Evolutionary conservation across 179 eudicot genomes (phyloP), one percentile per base, ranked within the genome.

Genomic region (Silene noctiflora): DNA sequence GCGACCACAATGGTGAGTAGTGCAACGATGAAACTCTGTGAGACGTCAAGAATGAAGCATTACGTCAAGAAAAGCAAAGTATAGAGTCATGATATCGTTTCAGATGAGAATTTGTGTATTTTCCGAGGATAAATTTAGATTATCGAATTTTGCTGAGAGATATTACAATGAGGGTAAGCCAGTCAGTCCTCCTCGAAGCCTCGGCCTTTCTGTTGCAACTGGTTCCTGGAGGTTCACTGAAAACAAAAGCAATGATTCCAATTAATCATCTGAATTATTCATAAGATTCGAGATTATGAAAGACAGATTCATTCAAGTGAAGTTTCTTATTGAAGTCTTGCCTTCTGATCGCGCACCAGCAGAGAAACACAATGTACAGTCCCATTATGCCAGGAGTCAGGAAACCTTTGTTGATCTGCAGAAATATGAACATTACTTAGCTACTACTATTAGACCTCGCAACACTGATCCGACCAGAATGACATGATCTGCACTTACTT

Each of bases 271-370:
- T 42, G 27, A 56, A 25, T 73, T 10, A 70, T 48, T 71, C 31
- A 53, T 51, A 42, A 13, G 29, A 13, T 5, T 27, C 8, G 6
- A 1, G 6, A 31, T 9, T 35, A 14, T 5, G 7, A n/a, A 7
- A 1, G 22, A 39, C 25, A 39, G 72, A 39, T 67, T 63, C 24
- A n/a, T 66, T 4, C 20, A 42, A 73, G 58, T 53, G 58, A 73
- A 31, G 9, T 62, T 19, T n/a, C 17, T 13, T 14, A 10, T 55
- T n/a, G 3, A 55, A 35, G 51, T 7, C 81, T 21, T 86, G 70
- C 95, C 95, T 90, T 85, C 95, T 79, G 69, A 90, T 86, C 76
- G 95, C 95, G 42, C 87, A 89, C 95, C 95, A 90, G 77, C 95
- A 90, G 71, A 90, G 87, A 58, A 88, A 90, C 21, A 86, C 95